Conservation (phyloP, 768 basidiomycete species). For the Agrocybe pediades region DNA sequence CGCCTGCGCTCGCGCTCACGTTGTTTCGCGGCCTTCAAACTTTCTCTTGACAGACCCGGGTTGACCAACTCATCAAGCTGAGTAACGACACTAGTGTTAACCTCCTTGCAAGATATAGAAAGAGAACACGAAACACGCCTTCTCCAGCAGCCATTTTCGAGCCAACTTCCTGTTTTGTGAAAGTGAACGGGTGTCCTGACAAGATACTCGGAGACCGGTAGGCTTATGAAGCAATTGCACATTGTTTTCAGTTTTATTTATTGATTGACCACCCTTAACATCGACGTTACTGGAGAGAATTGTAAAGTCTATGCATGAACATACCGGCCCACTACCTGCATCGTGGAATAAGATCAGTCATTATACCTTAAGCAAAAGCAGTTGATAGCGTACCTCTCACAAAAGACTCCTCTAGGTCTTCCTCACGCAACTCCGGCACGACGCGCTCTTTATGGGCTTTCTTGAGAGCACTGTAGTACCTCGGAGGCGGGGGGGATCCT, state of each 20-base stretch:
- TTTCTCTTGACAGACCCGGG: conserved; percentile 75
- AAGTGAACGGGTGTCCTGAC: conserved; percentile 88
- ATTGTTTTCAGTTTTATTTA: conserved; percentile 93
- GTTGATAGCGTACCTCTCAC: conserved; percentile 63
- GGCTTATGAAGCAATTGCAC: conserved; percentile 90
- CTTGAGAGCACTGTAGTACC: conserved; percentile 72
- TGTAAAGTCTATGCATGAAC: conserved; percentile 24
- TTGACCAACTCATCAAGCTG: conserved; percentile 75
- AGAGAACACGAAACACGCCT: conserved; percentile 51
- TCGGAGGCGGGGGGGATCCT: conserved; percentile 26
- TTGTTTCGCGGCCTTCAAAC: conserved; percentile 70
- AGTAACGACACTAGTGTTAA: conserved; percentile 20
- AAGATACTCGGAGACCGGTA: conserved; percentile 82
- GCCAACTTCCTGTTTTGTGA: conserved; percentile 79
- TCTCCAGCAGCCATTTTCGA: conserved; percentile 70
- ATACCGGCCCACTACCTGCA: conserved; percentile 79
- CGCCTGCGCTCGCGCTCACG: conserved; percentile 74
- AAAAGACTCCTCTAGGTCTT: conserved; percentile 85
- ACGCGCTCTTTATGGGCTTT: conserved; percentile 64
- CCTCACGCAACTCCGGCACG: conserved; percentile 70
- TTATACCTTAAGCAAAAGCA: neutral
- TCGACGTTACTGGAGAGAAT: conserved; percentile 24
- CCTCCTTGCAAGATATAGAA: conserved; percentile 2
- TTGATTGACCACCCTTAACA: conserved; percentile 84
- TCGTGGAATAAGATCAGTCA: neutral